phyloP scores from a whole-genome alignment of 345 rosid genomes.

The Eucalyptus camaldulensis region DNA sequence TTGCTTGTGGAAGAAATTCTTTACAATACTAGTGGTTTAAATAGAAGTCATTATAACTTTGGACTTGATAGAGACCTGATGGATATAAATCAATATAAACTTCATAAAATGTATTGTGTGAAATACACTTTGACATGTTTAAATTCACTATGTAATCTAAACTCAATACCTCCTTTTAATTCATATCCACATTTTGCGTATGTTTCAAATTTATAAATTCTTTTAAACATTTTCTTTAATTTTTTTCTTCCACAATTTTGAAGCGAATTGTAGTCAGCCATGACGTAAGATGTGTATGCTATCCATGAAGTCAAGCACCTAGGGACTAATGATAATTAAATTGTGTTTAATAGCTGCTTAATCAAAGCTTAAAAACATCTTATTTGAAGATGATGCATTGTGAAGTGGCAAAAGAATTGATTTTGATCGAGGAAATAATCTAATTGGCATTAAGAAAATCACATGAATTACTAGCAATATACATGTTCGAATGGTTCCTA shows the following conservation, averaged over 20 bases:
- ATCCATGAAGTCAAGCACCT: not conserved
- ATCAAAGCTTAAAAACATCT: not conserved
- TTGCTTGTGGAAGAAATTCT: not conserved
- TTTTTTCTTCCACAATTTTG: not conserved
- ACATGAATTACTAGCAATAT: not conserved
- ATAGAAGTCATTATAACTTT: not conserved
- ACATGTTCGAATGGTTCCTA: not conserved
- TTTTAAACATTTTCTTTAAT: not conserved
- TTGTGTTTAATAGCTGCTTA: not conserved
- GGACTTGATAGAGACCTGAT: not conserved
- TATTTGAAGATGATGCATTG: not conserved
- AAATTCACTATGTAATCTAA: not conserved
- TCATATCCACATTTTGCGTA: not conserved
- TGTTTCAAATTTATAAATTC: not conserved
- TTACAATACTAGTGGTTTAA: not conserved
- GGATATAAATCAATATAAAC: not conserved
- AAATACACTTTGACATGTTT: not conserved
- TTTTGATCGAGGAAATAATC: not conserved
- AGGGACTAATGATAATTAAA: not conserved
- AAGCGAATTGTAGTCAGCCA: not conserved
- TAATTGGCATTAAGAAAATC: not conserved
- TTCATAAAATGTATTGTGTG: not conserved
- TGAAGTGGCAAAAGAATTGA: not conserved
- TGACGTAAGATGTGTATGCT: not conserved
- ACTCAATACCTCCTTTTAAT: not conserved